Evolutionary conservation across 73 alveolate species (phyloP), one percentile per base, ranked within the genome.

Genomic region (Paramecium pentaurelia): DNA sequence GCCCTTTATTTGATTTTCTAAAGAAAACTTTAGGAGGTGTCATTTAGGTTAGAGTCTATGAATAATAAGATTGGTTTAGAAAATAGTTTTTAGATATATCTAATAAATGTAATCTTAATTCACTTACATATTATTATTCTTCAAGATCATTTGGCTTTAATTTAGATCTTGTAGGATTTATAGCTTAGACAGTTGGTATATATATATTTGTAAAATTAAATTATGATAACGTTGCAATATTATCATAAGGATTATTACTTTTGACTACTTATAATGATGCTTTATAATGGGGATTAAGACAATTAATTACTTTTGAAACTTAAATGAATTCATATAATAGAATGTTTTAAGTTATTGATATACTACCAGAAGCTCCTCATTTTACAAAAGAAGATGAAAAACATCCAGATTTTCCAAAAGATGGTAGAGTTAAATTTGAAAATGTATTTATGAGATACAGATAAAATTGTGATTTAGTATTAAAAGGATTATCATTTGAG

Each of bases 21-120:
- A 58, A 58, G 92, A 37, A 37, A n/a, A 58, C 94, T 4, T 22
- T 92, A 18, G 59, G 86, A 58, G 95, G 95, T 4, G 89, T 92
- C 10, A 32, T 54, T 8, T 25, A 93, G 49, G 92, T 92, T 32
- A 58, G 95, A 42, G 86, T 68, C 5, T 80, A 80, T 80, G 14
- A 44, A 20, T 10, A 80, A 44, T 80, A 44, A 12, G 51, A 11
- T 11, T 80, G 91, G 91, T 80, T 80, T 45, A 80, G 91, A 80
- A 22, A 80, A 44, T 49, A 80, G 32, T 80, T 80, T 12, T 80
- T 80, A 25, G 44, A 80, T 6, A 10, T 80, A 0, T 27, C 77
- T 3, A 80, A 80, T 80, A 40, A 80, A 47, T 28, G 47, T 30
- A 80, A 80, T 80, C 32, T 42, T 27, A 44, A 34, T 38, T 20